Percentiles rank a stretch among this genome's conserved stretches.
phyloP scores from a whole-genome alignment of 2,329 filamentous ascomycete species.

The Mollisiaceae sp. region DNA sequence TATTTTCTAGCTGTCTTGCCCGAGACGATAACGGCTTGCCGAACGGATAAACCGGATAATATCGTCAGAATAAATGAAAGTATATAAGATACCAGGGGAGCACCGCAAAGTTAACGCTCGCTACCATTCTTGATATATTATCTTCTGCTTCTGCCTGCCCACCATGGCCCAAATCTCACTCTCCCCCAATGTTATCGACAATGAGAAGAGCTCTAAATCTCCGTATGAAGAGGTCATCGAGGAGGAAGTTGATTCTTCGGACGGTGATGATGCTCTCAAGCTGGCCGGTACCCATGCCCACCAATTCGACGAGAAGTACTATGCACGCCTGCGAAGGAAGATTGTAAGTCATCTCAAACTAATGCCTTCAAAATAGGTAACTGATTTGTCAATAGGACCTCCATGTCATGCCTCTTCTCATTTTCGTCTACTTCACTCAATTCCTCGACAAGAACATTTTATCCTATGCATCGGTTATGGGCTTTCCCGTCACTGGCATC shows the following conservation, averaged over 20 bases:
- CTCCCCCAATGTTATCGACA: not conserved
- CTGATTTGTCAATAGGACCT: not conserved
- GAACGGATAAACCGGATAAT: not conserved
- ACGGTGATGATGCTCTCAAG: conserved; percentile 1
- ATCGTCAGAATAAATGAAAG: not conserved
- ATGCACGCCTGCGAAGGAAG: not conserved
- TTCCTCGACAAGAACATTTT: conserved; percentile 3
- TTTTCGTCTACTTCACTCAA: conserved; percentile 8
- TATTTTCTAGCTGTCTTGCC: not conserved
- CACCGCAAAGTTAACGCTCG: not conserved
- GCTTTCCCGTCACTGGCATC: not conserved
- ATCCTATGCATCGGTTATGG: conserved; percentile 1
- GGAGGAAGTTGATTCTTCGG: not conserved
- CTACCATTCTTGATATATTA: not conserved
- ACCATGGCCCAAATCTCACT: not conserved
- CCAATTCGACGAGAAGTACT: conserved; percentile 3
- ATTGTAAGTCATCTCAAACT: not conserved
- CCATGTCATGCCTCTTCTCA: conserved; percentile 3
- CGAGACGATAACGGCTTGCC: not conserved
- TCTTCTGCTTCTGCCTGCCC: not conserved
- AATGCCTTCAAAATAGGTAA: not conserved
- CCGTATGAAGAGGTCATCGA: not conserved
- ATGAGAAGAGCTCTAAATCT: not conserved
- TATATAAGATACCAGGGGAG: not conserved
- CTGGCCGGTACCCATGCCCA: not conserved